phyloP scores from a whole-genome alignment of 2,329 filamentous ascomycete species.

The Ascosphaera apis region DNA sequence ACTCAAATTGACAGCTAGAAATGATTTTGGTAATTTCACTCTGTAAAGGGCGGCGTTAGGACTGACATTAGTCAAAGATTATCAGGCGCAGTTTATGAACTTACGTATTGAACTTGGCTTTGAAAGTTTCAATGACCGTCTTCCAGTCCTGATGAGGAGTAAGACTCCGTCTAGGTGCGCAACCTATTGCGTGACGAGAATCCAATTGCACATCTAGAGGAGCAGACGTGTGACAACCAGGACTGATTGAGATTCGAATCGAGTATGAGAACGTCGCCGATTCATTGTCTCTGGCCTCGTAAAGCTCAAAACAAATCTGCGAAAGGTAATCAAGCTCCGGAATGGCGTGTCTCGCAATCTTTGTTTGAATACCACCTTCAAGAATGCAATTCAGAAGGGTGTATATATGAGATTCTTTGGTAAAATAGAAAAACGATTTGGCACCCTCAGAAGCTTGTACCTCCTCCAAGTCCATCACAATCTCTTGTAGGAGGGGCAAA shows the following conservation, averaged over 20 bases:
- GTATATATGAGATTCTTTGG: conserved; percentile 97
- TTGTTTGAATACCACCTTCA: conserved; percentile 88
- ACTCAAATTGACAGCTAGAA: conserved; percentile 28
- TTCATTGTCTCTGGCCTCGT: conserved; percentile 71
- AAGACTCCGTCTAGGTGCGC: conserved; percentile 68
- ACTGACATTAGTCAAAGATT: conserved; percentile 2
- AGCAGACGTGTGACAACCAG: conserved; percentile 90
- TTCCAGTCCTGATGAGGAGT: conserved; percentile 91
- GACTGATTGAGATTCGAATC: conserved; percentile 87
- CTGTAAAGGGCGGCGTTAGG: conserved; percentile 9
- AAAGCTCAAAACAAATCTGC: conserved; percentile 94
- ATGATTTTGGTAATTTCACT: conserved; percentile 28
- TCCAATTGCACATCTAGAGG: conserved; percentile 91
- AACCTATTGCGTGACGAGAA: conserved; percentile 88
- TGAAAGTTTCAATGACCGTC: conserved; percentile 81
- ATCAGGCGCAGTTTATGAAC: conserved; percentile 21
- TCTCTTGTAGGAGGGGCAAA: conserved; percentile 80
- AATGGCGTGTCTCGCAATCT: conserved; percentile 85
- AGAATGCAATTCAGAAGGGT: conserved; percentile 94
- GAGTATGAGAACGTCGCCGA: conserved; percentile 71
- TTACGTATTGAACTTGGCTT: conserved; percentile 86
- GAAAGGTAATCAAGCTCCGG: conserved; percentile 93
- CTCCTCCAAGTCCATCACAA: conserved; percentile 89
- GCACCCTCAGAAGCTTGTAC: conserved; percentile 86
- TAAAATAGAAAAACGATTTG: conserved; percentile 97